These are phyloP conservation scores for Pleurotus pulmonarius DNA, from an alignment of 768 basidiomycete genomes.

Conservation along the genomic window DNA sequence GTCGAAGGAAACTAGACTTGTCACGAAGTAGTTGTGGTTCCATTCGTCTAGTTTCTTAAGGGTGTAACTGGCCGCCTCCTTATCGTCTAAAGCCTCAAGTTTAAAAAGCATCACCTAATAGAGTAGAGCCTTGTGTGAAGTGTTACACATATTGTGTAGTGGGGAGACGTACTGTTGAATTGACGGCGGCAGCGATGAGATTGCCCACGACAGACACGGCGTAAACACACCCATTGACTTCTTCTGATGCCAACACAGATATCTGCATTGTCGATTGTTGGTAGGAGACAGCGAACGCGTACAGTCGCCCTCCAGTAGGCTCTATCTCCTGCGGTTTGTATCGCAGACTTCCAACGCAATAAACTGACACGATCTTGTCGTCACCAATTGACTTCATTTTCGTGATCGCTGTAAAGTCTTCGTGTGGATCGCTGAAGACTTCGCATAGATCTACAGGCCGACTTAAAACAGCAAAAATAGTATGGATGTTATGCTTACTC, in stretches of 20 bases:
- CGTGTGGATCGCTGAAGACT: constrained; percentile 46
- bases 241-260: constrained; percentile 35
- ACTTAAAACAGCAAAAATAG: neutral
- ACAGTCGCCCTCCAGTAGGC: constrained; percentile 54
- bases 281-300: constrained; percentile 46
- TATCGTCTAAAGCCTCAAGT: constrained; percentile 30
- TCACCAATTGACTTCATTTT: constrained; percentile 27
- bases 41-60: constrained; percentile 52
- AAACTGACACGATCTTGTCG: constrained; percentile 31
- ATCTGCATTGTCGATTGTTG: constrained; percentile 25
- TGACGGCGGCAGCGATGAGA: constrained; percentile 65
- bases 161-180: constrained; percentile 57
- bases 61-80: constrained; percentile 24
- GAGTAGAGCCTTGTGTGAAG: neutral
- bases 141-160: no score
- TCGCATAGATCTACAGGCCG: constrained; percentile 36
- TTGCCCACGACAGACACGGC: constrained; percentile 47
- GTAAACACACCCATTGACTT: constrained; percentile 68
- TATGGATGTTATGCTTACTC: constrained; percentile 34
- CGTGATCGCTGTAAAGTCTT: constrained; percentile 60
- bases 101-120: constrained; percentile 44
- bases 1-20: constrained; percentile 54
- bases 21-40: constrained; percentile 82
- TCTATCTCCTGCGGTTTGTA: constrained; percentile 42
- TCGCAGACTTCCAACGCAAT: constrained; percentile 48